Evolutionary conservation across 2,329 filamentous ascomycete species (phyloP).

Genomic region (Arthrobotrys sinensis): DNA sequence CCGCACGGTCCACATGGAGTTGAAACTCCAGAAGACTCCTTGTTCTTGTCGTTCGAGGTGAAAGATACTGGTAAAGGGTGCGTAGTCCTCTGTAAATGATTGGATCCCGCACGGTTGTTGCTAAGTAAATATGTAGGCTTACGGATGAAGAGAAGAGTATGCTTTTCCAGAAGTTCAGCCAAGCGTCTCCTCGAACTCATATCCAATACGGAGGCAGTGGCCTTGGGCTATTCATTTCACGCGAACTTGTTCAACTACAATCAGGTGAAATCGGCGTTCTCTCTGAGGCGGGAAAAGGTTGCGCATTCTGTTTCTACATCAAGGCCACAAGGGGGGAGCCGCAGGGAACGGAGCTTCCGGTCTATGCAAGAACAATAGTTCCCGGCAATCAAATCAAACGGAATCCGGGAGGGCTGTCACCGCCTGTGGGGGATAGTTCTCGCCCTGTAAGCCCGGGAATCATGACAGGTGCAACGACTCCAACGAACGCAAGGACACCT

Average conservation of each 20-base stretch:
- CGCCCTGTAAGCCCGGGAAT: slow-evolving; percentile 9
- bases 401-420: slow-evolving; percentile 4
- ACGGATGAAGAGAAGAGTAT: slow-evolving; percentile 60
- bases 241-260: slow-evolving; percentile 80
- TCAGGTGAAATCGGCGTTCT: slow-evolving; percentile 83
- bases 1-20: not conserved
- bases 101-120: slow-evolving; percentile 33
- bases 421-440: slow-evolving; percentile 1
- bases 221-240: slow-evolving; percentile 80
- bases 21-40: slow-evolving; percentile 69
- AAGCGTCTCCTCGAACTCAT: slow-evolving; percentile 71
- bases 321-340: slow-evolving; percentile 71
- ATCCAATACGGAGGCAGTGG: slow-evolving; percentile 81
- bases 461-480: not conserved
- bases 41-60: slow-evolving; percentile 81
- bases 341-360: slow-evolving; percentile 26
- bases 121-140: slow-evolving; percentile 61
- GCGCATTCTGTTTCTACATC: slow-evolving; percentile 83
- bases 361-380: slow-evolving; percentile 37
- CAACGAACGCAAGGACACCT: slow-evolving; percentile 11
- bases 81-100: not conserved
- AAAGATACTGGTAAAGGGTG: slow-evolving; percentile 81
- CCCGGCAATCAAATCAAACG: slow-evolving; percentile 23
- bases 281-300: slow-evolving; percentile 78
- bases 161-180: slow-evolving; percentile 63